phyloP scores from a whole-genome alignment of 2,329 filamentous ascomycete species.

The Didymosphaeria variabile region DNA sequence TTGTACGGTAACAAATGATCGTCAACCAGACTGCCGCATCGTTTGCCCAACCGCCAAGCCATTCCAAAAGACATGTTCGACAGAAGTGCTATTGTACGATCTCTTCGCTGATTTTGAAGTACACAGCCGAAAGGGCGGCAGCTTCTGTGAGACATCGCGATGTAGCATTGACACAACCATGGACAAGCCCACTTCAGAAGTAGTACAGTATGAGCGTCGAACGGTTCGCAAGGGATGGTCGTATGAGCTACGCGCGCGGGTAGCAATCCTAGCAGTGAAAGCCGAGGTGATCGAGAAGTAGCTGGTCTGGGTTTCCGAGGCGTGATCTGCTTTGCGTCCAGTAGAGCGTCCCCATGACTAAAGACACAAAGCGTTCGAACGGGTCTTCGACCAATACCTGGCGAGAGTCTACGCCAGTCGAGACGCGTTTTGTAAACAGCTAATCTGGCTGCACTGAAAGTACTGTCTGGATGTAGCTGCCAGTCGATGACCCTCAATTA shows the following conservation, averaged over 20 bases:
- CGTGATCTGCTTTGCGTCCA: neutral
- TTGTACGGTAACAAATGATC: neutral
- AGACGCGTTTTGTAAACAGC: neutral
- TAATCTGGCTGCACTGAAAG: neutral
- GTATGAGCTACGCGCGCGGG: neutral
- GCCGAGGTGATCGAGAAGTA: neutral
- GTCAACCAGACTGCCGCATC: neutral
- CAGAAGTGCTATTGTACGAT: neutral
- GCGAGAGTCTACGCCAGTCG: neutral
- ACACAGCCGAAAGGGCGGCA: neutral
- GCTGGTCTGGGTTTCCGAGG: neutral
- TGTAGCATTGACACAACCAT: neutral
- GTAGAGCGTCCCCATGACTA: neutral
- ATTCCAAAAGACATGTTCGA: neutral
- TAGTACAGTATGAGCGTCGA: neutral
- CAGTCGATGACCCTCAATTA: neutral
- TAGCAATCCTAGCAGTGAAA: neutral
- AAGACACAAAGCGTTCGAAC: neutral
- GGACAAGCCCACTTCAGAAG: neutral
- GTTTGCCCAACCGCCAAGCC: neutral
- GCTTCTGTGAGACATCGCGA: neutral
- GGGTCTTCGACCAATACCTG: neutral
- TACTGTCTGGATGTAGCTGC: neutral
- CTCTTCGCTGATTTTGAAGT: neutral
- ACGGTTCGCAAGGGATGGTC: neutral